Percentiles rank a stretch among this genome's conserved stretches.
Conservation (phyloP, 305 asterid species). For the Fraxinus paxiana region DNA sequence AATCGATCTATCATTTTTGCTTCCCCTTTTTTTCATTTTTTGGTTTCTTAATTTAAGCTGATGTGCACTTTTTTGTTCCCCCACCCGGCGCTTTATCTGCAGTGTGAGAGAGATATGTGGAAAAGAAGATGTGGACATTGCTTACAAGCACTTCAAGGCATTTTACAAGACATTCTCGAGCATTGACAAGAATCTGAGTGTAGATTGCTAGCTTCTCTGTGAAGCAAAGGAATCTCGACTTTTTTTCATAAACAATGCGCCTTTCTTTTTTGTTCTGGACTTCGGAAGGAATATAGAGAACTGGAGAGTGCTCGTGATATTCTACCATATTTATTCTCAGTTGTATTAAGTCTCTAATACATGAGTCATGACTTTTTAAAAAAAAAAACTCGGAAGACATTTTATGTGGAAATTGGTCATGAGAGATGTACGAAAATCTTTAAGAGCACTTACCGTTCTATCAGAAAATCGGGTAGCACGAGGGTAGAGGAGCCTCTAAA, state of each 20-base stretch:
- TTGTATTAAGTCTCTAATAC: not conserved
- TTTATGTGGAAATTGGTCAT: not conserved
- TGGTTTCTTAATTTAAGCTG: not conserved
- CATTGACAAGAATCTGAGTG: slow-evolving; percentile 65
- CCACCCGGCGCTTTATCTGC: slow-evolving; percentile 25
- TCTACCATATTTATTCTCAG: not conserved
- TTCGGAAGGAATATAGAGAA: not conserved
- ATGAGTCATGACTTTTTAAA: not conserved
- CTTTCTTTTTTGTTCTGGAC: not conserved
- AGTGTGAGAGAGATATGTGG: slow-evolving; percentile 91
- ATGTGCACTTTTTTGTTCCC: not conserved
- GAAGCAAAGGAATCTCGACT: not conserved
- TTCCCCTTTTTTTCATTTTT: not conserved
- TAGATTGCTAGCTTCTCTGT: slow-evolving; percentile 45
- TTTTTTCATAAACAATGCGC: not conserved
- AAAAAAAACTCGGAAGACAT: not conserved
- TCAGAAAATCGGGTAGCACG: not conserved
- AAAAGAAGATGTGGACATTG: slow-evolving; percentile 76
- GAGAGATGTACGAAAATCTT: not conserved
- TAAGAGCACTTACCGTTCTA: not conserved
- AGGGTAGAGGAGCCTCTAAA: not conserved
- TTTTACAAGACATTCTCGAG: slow-evolving; percentile 71
- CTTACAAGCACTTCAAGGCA: slow-evolving; percentile 88
- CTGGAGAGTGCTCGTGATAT: not conserved
- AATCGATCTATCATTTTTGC: not conserved